Conservation (phyloP, 805 yeast genomes). For the Candida piceae region DNA sequence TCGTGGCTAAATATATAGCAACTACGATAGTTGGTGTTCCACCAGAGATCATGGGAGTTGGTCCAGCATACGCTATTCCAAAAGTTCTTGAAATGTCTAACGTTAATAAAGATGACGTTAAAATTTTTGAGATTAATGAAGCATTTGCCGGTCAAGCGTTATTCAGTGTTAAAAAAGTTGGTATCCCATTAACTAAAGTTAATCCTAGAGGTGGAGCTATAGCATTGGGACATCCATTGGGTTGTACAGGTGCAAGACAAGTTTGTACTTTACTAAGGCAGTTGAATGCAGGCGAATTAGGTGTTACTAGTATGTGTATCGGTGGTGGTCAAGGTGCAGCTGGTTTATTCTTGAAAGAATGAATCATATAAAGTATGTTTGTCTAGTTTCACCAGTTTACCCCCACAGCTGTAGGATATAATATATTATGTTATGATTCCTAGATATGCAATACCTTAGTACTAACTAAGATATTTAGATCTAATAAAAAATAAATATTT, state of each 20-base stretch:
- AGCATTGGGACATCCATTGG: slow-evolving; percentile 92
- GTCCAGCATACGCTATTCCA: slow-evolving; percentile 96
- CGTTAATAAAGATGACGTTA: slow-evolving; percentile 58
- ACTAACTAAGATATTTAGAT: too few species aligned
- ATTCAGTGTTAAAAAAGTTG: slow-evolving; percentile 60
- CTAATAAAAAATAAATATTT: too few species aligned
- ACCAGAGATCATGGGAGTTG: slow-evolving; percentile 96
- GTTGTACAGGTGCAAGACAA: slow-evolving; percentile 85
- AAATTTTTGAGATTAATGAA: slow-evolving; percentile 85
- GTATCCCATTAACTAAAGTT: slow-evolving; percentile 65
- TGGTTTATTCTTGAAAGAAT: slow-evolving; percentile 76
- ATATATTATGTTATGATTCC: too few species aligned
- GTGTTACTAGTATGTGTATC: slow-evolving; percentile 93
- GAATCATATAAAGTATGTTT: too few species aligned
- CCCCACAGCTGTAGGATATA: too few species aligned
- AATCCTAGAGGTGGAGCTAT: slow-evolving; percentile 97
- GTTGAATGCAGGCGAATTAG: slow-evolving; percentile 73
- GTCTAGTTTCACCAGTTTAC: too few species aligned
- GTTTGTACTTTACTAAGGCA: slow-evolving; percentile 83
- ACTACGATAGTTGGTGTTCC: slow-evolving; percentile 88
- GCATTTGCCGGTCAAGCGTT: slow-evolving; percentile 96
- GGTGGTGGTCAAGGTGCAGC: slow-evolving; percentile 99
- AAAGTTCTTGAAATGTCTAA: slow-evolving; percentile 45
- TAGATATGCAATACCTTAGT: too few species aligned
- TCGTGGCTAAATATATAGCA: slow-evolving; percentile 75